Base-by-base conservation (phyloP, 805 yeast species). In the Lachancea cidri region DNA sequence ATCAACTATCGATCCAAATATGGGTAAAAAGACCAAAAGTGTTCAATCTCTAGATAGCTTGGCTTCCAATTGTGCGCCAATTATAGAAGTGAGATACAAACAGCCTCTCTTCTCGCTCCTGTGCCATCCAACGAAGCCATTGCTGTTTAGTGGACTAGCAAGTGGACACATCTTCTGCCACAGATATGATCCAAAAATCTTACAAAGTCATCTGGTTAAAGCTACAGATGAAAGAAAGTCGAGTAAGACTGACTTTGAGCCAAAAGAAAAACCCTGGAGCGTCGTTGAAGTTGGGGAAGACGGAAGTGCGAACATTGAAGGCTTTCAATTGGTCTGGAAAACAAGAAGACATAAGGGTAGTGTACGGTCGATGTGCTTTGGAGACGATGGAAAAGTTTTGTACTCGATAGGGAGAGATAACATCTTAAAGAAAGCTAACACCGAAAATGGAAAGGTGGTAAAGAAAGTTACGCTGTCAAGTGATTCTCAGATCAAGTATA, bases 301-400 rank as follows among this genome's bases (percentile, higher is more conserved):
- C 31, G 44, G 37, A 15, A 40, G 40, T 16, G 36, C 35, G 36
- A 43, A 45, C 39, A 25, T 17, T 16, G 48, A 51, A 1, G 64
- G 60, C 9, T 55, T 70, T 4, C 57, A 64, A 4, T 54, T 73
- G 19, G 42, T 62, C 1, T 91, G 98, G 98, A 76, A 82, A 41
- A 89, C 97, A 0, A 85, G 77, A 54, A 74, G 98, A 57, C 98
- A 91, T 58, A 88, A 87, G 60, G 89, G 87, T 1, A 82, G 95
- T 48, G 86, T 95, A 45, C 67, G 98, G 33, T 76, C 83, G 3
- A 66, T 86, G 2, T 66, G 76, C 5, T 81, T 86, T 59, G 76
- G 79, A 29, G 67, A 73, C 1, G 58, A 64, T 4, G 72, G 73
- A n/a, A 72, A 73, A 22, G 61, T 62, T 42, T 39, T 88, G 0